Evolutionary conservation across 331 rosid genomes (phyloP).

Genomic region (Stylosanthes scabra): DNA sequence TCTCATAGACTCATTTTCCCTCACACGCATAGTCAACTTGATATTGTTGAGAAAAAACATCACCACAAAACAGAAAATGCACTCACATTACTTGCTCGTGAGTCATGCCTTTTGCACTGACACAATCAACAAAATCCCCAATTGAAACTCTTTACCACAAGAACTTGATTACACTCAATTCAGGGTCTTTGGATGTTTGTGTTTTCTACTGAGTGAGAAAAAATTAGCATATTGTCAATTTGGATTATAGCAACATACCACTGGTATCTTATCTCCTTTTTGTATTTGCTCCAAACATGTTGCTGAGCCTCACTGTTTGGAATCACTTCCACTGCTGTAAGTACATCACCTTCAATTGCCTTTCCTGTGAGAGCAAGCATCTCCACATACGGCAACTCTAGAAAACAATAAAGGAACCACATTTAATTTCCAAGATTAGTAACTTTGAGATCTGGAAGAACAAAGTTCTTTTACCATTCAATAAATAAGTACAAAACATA

Average conservation of each 20-base stretch:
- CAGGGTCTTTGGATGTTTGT: too few relatives aligned
- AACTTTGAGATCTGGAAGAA: conserved; percentile 19
- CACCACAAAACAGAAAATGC: too few relatives aligned
- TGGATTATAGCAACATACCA: conserved; percentile 64
- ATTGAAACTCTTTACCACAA: too few relatives aligned
- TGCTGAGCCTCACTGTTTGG: conserved; percentile 83
- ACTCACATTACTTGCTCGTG: too few relatives aligned
- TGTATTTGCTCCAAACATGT: conserved; percentile 88
- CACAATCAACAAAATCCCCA: too few relatives aligned
- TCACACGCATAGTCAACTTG: too few relatives aligned
- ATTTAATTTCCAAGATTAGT: conserved; percentile 27
- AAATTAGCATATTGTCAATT: conserved; percentile 23
- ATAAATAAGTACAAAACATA: not conserved
- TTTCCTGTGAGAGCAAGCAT: conserved; percentile 96
- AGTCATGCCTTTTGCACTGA: too few relatives aligned
- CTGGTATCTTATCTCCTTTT: conserved; percentile 81
- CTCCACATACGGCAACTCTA: conserved; percentile 89
- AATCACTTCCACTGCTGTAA: conserved; percentile 95
- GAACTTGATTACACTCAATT: too few relatives aligned
- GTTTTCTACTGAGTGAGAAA: not conserved
- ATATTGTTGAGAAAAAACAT: too few relatives aligned
- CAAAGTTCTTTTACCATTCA: conserved; percentile 8
- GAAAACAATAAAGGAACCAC: conserved; percentile 39
- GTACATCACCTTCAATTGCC: conserved; percentile 82
- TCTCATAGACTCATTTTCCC: too few relatives aligned